A percentile compares a stretch with the other conserved stretches of the same genome.
phyloP scores from a whole-genome alignment of 371 early-diverging fungal species.

The Saksenaea vasiformis region DNA sequence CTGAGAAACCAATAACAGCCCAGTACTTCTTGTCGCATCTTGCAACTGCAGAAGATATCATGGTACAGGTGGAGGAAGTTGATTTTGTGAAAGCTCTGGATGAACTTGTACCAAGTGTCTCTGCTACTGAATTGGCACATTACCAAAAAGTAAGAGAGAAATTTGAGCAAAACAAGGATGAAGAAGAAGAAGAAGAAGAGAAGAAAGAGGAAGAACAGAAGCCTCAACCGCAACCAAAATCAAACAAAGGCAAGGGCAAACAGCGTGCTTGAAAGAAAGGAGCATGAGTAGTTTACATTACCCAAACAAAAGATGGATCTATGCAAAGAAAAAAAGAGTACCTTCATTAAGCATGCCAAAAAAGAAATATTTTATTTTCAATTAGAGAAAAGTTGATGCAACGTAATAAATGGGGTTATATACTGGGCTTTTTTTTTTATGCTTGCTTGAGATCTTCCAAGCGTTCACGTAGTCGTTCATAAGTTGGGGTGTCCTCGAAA shows the following conservation, averaged over 20 bases:
- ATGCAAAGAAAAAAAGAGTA: background rate
- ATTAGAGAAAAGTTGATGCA: background rate
- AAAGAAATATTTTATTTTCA: background rate
- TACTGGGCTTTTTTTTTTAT: constrained; percentile 8
- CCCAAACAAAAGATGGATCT: too few relatives aligned
- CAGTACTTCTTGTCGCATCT: constrained; percentile 25
- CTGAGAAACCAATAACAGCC: constrained; percentile 23
- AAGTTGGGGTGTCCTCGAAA: constrained; percentile 70
- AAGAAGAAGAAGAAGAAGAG: constrained; percentile 18
- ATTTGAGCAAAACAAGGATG: constrained; percentile 50
- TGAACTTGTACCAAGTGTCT: constrained; percentile 90
- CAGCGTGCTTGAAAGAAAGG: constrained; percentile 12
- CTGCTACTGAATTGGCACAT: constrained; percentile 84
- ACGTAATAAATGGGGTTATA: background rate
- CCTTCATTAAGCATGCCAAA: background rate
- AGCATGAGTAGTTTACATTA: background rate
- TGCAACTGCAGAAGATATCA: constrained; percentile 57
- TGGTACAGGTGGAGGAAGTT: constrained; percentile 72
- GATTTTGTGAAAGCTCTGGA: constrained; percentile 86
- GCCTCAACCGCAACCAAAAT: background rate
- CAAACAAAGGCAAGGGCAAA: constrained; percentile 28
- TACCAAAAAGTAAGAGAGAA: constrained; percentile 78
- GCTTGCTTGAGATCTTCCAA: constrained; percentile 55
- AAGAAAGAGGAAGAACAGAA: constrained; percentile 1
- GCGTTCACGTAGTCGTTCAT: constrained; percentile 61